Base-by-base conservation (phyloP, 1,284 basidiomycete species). In the Pseudozyma flocculosa region DNA sequence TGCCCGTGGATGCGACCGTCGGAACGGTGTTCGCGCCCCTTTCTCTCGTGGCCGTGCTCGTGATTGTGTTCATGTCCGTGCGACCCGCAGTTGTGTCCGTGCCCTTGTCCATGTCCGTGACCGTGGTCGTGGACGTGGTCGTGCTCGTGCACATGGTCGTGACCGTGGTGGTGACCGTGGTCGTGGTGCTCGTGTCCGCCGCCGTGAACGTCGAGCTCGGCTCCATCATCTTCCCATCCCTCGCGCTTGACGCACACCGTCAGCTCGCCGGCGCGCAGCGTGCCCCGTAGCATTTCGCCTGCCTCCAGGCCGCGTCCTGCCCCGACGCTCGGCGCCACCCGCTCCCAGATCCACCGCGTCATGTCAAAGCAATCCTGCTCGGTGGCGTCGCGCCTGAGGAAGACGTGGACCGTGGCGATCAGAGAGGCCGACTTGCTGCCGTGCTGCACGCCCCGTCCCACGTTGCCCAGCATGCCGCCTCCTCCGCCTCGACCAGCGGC, bases 311-410 rank as follows among this genome's bases (percentile, higher is more conserved):
- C 67, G 30, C 60, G 55, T 4, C 60, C 65, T 4, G 73, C 73
- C 1, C 66, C 73, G 1, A 78, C 45, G 26, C 56, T 56, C 15
- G 68, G 69, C 5, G 74, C 73, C 39, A 68, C 39, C 30, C 60
- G 58, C 43, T 75, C 66, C 70, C 72, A 78, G 11, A 63, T 61
- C 64, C 65, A 73, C 19, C 61, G 67, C 2, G 72, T 75, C 46
- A 77, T 59, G 18, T 76, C 68, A 15, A 69, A 51, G 37, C 65
- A 62, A 32, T 76, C 73, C 24, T 55, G 51, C 14, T 66, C 67
- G 32, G 54, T 44, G 11, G 73, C 73, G 8, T 70, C 58, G 17
- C 32, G 44, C 40, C 46, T 45, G 45, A 77, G 45, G 36, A 61
- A 55, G 30, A 77, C 54, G 23, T 52, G 57, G n/a, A 78, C 60